Base-by-base conservation (phyloP, 352 stramenopile species). In the Globisporangium cederbergense region DNA sequence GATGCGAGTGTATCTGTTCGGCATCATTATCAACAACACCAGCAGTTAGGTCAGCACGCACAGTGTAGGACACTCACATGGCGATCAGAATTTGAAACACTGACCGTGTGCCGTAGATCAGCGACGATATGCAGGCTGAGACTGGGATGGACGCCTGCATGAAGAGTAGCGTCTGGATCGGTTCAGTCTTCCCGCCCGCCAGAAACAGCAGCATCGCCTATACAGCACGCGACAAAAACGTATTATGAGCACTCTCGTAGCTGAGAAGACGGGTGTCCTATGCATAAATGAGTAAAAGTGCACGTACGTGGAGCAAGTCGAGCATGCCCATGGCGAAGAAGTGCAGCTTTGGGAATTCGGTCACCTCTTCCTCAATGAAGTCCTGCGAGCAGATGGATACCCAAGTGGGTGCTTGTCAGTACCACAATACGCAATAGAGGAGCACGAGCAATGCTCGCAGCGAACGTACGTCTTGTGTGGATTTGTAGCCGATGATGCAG, bases 251-350 rank as follows among this genome's bases (percentile, higher is more conserved):
- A 40, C 25, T 28, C 25, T 40, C 34, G 11, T 10, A 40, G 34
- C 34, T 40, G 34, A 40, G 34, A 13, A 60, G 22, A 13, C n/a
- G 51, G 40, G 8, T 16, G 22, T n/a, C 28, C 20, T 14, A 30
- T 14, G 25, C 8, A 22, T 45, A 20, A 28, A 28, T 28, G 25
- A 28, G 25, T 28, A 28, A 28, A 42, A 14, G 36, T 14, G 9
- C 42, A 58, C 74, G 63, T 75, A 94, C 88, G 34, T 96, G 86
- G 55, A 87, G 53, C 16, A 95, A 70, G 32, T 96, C 88, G 47
- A 96, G 75, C 55, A 95, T 74, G 3, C 81, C 86, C 88, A 96
- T 96, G 62, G 89, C 65, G 20, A 94, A 89, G 65, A 96, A 96
- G 65, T 93, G 83, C 40, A 90, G 76, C 67, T 96, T 96, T 0